These are phyloP conservation scores for Sequoia sempervirens DNA, from an alignment of 75 land plant genomes.

Conservation along the genomic window DNA sequence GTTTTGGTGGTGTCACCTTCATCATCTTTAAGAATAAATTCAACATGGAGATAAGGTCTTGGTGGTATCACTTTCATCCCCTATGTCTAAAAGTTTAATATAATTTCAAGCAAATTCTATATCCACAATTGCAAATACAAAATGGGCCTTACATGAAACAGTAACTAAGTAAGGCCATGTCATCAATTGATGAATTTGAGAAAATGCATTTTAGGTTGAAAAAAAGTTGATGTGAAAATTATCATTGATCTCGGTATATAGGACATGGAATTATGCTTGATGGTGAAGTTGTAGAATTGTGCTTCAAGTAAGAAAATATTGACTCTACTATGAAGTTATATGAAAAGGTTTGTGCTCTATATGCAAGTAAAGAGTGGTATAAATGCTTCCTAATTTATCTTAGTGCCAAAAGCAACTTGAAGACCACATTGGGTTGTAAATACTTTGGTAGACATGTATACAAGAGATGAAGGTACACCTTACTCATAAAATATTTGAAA, in stretches of 20 bases:
- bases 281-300: slow-evolving; percentile 87
- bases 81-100: too few relatives aligned
- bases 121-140: too few relatives aligned
- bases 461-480: too few relatives aligned
- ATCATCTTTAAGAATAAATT: too few relatives aligned
- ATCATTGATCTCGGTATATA: slow-evolving; percentile 92
- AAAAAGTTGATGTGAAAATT: slow-evolving; percentile 92
- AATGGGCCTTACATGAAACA: too few relatives aligned
- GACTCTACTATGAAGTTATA: slow-evolving; percentile 90
- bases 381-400: slow-evolving; percentile 83
- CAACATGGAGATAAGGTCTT: too few relatives aligned
- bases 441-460: too few relatives aligned
- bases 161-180: too few relatives aligned
- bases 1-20: too few relatives aligned
- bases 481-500: too few relatives aligned
- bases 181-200: slow-evolving; percentile 9
- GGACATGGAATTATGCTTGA: slow-evolving; percentile 96
- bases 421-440: slow-evolving; percentile 22
- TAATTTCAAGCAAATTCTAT: too few relatives aligned
- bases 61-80: too few relatives aligned
- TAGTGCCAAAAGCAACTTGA: slow-evolving; percentile 85
- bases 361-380: slow-evolving; percentile 93
- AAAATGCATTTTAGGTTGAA: slow-evolving; percentile 70
- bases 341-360: slow-evolving; percentile 98
- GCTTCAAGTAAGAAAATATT: slow-evolving; percentile 57